These are phyloP conservation scores for Blastobotrys petasosporus DNA, from an alignment of 1,139 yeast genomes.

Conservation along the genomic window DNA sequence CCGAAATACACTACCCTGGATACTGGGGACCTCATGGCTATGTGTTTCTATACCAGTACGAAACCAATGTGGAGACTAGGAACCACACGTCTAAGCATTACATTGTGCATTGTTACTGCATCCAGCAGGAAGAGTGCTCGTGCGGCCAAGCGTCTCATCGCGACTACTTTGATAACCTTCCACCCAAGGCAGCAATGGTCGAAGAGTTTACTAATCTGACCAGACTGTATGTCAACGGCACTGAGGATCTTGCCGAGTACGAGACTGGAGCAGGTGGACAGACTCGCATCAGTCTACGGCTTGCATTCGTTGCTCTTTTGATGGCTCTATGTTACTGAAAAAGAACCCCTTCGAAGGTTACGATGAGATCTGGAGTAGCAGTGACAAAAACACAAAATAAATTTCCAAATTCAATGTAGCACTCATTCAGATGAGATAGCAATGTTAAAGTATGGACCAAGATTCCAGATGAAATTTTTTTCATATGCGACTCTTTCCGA, in stretches of 20 bases:
- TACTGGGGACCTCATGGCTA: slow-evolving; percentile 21
- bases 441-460: no score
- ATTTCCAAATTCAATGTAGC: no score
- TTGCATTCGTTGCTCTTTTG: no score
- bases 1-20: slow-evolving; percentile 17
- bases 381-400: no score
- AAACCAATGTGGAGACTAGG: neutral
- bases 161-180: slow-evolving; percentile 19
- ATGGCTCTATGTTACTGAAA: no score
- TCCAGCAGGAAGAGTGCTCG: slow-evolving; percentile 19
- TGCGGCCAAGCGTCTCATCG: slow-evolving; percentile 17
- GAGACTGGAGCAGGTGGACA: neutral
- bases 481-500: no score
- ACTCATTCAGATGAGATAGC: no score
- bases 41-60: slow-evolving; percentile 19
- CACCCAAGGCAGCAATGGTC: slow-evolving; percentile 11
- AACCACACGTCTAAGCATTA: slow-evolving; percentile 10
- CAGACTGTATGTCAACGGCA: slow-evolving; percentile 20
- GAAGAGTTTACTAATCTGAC: slow-evolving; percentile 6
- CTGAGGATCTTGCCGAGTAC: slow-evolving; percentile 6
- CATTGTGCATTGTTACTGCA: slow-evolving; percentile 21
- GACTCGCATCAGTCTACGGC: no score
- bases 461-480: no score
- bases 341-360: no score
- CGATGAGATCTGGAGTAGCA: no score